phyloP scores from a whole-genome alignment of 2,329 filamentous ascomycete genomes.

The Cadophora sp. region DNA sequence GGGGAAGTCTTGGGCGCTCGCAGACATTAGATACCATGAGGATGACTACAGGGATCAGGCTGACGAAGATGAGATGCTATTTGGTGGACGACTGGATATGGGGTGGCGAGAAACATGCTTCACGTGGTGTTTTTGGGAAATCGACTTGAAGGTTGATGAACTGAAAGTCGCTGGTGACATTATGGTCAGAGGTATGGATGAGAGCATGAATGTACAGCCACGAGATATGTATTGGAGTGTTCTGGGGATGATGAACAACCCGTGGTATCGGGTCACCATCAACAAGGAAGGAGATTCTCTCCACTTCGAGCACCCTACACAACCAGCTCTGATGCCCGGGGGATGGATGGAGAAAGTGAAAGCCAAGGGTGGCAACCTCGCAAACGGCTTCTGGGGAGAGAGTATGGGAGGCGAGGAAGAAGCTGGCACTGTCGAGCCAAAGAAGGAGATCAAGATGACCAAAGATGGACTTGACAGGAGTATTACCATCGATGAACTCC shows the following conservation, averaged over 20 bases:
- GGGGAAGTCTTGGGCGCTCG: slow-evolving; percentile 79
- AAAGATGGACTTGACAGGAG: slow-evolving; percentile 67
- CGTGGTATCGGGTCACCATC: slow-evolving; percentile 86
- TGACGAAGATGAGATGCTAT: slow-evolving; percentile 67
- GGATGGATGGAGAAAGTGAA: slow-evolving; percentile 97
- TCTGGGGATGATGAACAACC: slow-evolving; percentile 97
- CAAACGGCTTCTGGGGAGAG: slow-evolving; percentile 87
- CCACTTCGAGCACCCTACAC: slow-evolving; percentile 87
- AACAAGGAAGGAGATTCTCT: slow-evolving; percentile 69
- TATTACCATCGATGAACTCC: slow-evolving; percentile 76
- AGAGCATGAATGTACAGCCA: slow-evolving; percentile 84
- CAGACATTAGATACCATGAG: slow-evolving; percentile 82
- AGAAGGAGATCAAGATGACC: slow-evolving; percentile 78
- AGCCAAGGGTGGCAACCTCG: slow-evolving; percentile 78
- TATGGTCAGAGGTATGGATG: slow-evolving; percentile 87
- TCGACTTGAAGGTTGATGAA: slow-evolving; percentile 69
- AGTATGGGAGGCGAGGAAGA: slow-evolving; percentile 60
- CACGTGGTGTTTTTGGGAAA: slow-evolving; percentile 92
- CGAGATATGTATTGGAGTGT: slow-evolving; percentile 97
- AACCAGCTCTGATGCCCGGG: slow-evolving; percentile 76
- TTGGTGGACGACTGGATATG: slow-evolving; percentile 80
- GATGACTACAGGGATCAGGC: slow-evolving; percentile 76
- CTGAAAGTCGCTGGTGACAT: slow-evolving; percentile 73
- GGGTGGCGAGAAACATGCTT: slow-evolving; percentile 82
- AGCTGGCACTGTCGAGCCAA: slow-evolving; percentile 55